Evolutionary conservation across 2,329 filamentous ascomycete genomes (phyloP).

Genomic region (Thermoascus crustaceus): DNA sequence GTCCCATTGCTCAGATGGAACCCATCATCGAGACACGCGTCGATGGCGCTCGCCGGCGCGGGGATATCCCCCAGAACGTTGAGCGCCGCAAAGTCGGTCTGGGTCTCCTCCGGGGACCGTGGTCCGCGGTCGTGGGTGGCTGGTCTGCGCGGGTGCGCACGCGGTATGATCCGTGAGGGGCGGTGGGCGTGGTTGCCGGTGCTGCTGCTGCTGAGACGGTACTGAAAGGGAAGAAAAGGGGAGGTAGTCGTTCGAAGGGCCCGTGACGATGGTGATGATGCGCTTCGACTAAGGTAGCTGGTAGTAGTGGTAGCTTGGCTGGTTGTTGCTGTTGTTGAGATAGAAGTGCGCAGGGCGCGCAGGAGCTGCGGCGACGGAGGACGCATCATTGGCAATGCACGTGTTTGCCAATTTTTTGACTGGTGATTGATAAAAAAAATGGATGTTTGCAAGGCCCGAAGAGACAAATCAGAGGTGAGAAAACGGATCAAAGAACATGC

Average conservation of each 20-base stretch:
- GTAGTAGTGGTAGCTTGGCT: too few relatives aligned
- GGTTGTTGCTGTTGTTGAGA: constrained; percentile 12
- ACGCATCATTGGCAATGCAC: constrained; percentile 30
- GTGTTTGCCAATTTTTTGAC: background rate
- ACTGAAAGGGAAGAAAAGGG: constrained; percentile 7
- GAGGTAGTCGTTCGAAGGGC: too few relatives aligned
- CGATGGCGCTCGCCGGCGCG: constrained; percentile 71
- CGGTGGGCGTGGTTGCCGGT: constrained; percentile 19
- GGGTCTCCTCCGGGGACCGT: constrained; percentile 52
- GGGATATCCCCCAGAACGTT: constrained; percentile 72
- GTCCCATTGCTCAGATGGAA: constrained; percentile 81
- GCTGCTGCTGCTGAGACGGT: constrained; percentile 14
- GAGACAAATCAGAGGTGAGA: too few relatives aligned
- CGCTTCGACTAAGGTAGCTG: too few relatives aligned
- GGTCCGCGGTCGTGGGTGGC: constrained; percentile 52
- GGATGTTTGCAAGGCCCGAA: too few relatives aligned
- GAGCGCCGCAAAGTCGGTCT: constrained; percentile 65
- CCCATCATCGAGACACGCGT: constrained; percentile 72
- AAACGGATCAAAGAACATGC: too few relatives aligned
- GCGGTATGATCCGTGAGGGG: constrained; percentile 25
- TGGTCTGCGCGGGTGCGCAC: constrained; percentile 28
- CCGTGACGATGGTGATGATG: too few relatives aligned
- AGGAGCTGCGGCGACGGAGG: constrained; percentile 36
- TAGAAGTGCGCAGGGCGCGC: constrained; percentile 32
- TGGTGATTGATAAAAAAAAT: background rate